A percentile compares a stretch with the other conserved stretches of the same genome.
phyloP scores from a whole-genome alignment of 768 basidiomycete species.

The Pleurotus pulmonarius region DNA sequence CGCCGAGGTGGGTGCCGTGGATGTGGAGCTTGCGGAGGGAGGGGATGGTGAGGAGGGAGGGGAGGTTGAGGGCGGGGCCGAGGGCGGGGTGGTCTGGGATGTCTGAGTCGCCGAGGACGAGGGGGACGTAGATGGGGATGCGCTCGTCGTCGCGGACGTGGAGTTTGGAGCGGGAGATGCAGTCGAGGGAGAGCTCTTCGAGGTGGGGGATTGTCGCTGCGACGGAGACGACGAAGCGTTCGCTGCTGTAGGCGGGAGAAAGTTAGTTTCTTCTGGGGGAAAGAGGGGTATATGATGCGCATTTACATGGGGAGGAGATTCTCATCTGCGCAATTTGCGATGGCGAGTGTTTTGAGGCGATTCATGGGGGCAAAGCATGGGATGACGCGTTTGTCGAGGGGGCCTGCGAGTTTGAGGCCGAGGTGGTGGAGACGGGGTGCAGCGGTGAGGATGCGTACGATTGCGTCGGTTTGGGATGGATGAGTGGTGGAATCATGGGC shows the following conservation, averaged over 20 bases:
- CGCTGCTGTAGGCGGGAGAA: slow-evolving; percentile 40
- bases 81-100: slow-evolving; percentile 52
- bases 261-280: neutral
- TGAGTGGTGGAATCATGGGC: slow-evolving; percentile 16
- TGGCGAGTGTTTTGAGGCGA: slow-evolving; percentile 41
- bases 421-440: slow-evolving; percentile 47
- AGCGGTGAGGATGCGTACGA: slow-evolving; percentile 47
- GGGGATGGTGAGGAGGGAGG: slow-evolving; percentile 61
- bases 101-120: slow-evolving; percentile 58
- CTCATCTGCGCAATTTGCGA: slow-evolving; percentile 44
- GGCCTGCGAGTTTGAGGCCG: slow-evolving; percentile 43
- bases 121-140: slow-evolving; percentile 52
- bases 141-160: slow-evolving; percentile 54
- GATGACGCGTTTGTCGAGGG: slow-evolving; percentile 45
- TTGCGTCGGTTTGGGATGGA: slow-evolving; percentile 36
- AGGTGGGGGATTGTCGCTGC: slow-evolving; percentile 57
- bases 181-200: slow-evolving; percentile 52
- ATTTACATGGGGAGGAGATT: slow-evolving; percentile 40
- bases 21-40: slow-evolving; percentile 59
- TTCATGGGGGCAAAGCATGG: slow-evolving; percentile 41
- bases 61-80: slow-evolving; percentile 57
- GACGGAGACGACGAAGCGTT: slow-evolving; percentile 66
- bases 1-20: slow-evolving; percentile 69
- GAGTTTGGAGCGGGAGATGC: slow-evolving; percentile 62
- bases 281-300: slow-evolving; percentile 4